Evolutionary conservation across 1,284 basidiomycete genomes (phyloP).

Genomic region (Ustilago trichophora): DNA sequence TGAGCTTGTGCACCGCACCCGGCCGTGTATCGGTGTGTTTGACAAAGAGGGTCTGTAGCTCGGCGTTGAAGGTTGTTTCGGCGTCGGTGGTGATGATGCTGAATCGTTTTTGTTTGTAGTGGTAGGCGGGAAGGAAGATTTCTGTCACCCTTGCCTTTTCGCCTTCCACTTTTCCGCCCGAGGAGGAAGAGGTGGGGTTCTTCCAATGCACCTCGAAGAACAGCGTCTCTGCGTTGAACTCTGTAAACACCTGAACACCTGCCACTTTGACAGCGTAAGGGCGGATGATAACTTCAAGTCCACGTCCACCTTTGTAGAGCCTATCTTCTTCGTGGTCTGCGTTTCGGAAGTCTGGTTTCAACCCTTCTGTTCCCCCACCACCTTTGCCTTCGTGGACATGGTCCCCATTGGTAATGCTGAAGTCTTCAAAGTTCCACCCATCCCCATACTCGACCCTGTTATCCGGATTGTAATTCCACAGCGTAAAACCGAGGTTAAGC

Average conservation of each 20-base stretch:
- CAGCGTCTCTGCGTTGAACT: slow-evolving; percentile 52
- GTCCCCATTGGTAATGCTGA: slow-evolving; percentile 80
- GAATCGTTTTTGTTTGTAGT: slow-evolving; percentile 35
- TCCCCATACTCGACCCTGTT: slow-evolving; percentile 84
- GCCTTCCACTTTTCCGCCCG: slow-evolving; percentile 11
- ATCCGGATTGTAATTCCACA: slow-evolving; percentile 94
- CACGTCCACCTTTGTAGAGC: slow-evolving; percentile 82
- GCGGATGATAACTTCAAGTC: slow-evolving; percentile 74
- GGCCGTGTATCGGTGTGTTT: slow-evolving; percentile 28
- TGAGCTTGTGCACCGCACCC: slow-evolving; percentile 35
- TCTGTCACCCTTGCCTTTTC: slow-evolving; percentile 35
- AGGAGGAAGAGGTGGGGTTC: slow-evolving; percentile 26
- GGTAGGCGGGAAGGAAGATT: slow-evolving; percentile 52
- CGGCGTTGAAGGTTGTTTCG: slow-evolving; percentile 26
- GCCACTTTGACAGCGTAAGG: slow-evolving; percentile 66
- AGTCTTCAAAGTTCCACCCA: slow-evolving; percentile 86
- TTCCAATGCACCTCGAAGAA: slow-evolving; percentile 58
- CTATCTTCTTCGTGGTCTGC: slow-evolving; percentile 68
- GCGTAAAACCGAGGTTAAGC: slow-evolving; percentile 64
- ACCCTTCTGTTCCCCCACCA: background rate
- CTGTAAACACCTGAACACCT: slow-evolving; percentile 53
- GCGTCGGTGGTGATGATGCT: slow-evolving; percentile 38
- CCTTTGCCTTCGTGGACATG: slow-evolving; percentile 3
- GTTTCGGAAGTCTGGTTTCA: slow-evolving; percentile 52
- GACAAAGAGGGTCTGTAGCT: slow-evolving; percentile 51